These are phyloP conservation scores for Jimgerdemannia lactiflua DNA, from an alignment of 192 early-diverging fungal genomes.

Conservation along the genomic window DNA sequence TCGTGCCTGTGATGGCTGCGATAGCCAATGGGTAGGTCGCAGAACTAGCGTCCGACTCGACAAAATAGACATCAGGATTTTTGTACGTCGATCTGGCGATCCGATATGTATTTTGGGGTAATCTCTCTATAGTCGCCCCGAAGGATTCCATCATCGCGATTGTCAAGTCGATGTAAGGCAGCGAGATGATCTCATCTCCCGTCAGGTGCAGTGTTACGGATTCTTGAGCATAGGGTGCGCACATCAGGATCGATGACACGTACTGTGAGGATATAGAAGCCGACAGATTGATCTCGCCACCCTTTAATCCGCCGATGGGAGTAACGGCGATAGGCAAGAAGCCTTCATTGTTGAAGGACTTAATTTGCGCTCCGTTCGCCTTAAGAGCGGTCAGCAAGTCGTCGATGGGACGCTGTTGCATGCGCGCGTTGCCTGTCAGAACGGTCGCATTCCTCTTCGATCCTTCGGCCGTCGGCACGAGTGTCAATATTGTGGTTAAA, in stretches of 20 bases:
- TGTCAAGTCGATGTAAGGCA: conserved; percentile 99
- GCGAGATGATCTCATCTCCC: conserved; percentile 93
- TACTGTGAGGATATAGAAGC: conserved; percentile 97
- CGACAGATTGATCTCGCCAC: conserved; percentile 85
- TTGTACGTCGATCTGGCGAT: conserved; percentile 77
- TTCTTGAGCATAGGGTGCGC: conserved; percentile 87
- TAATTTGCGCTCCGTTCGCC: conserved; percentile 75
- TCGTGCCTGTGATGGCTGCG: conserved; percentile 91
- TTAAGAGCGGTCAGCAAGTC: conserved; percentile 84
- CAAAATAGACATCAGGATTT: conserved; percentile 81
- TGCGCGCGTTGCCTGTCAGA: conserved; percentile 94
- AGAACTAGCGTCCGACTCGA: conserved; percentile 96
- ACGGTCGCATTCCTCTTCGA: conserved; percentile 42
- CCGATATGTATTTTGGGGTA: conserved; percentile 76
- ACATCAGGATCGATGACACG: conserved; percentile 94
- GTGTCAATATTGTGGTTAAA: conserved; percentile 81
- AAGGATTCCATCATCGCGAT: conserved; percentile 97
- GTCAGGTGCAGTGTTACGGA: conserved; percentile 79
- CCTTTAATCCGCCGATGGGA: conserved; percentile 73
- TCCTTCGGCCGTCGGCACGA: conserved; percentile 50
- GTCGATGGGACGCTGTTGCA: conserved; percentile 96
- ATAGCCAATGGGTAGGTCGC: conserved; percentile 97
- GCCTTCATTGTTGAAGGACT: conserved; percentile 76
- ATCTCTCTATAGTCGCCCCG: conserved; percentile 74
- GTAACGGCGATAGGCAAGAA: conserved; percentile 84